A percentile compares a stretch with the other conserved stretches of the same genome.
Evolutionary conservation across 179 eudicot species (phyloP).

Genomic region (Drosera spatulata): DNA sequence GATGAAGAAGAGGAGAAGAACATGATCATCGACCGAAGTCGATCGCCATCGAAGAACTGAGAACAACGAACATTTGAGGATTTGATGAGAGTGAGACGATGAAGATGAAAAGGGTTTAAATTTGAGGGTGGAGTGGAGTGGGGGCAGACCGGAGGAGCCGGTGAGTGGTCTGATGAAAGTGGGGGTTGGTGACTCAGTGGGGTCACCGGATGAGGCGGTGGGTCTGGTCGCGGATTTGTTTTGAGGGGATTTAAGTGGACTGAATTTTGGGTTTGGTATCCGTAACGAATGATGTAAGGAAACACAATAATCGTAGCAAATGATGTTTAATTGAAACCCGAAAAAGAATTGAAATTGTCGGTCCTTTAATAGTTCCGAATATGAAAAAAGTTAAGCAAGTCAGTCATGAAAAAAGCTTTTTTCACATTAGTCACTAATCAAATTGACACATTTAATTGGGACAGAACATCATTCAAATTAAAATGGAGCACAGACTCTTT

Average conservation of each 20-base stretch:
- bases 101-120: conserved; percentile 11
- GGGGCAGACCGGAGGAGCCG: conserved; percentile 36
- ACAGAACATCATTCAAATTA: too few relatives aligned
- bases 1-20: not conserved
- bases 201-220: conserved; percentile 31
- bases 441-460: too few relatives aligned
- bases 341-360: too few relatives aligned
- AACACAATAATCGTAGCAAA: too few relatives aligned
- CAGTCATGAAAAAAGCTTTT: too few relatives aligned
- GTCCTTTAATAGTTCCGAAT: too few relatives aligned
- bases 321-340: too few relatives aligned
- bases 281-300: too few relatives aligned
- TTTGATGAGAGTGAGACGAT: not conserved
- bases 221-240: conserved; percentile 12
- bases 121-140: conserved; percentile 7
- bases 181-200: conserved; percentile 14
- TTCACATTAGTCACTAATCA: too few relatives aligned
- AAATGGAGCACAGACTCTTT: too few relatives aligned
- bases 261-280: conserved; percentile 7
- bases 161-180: conserved; percentile 10
- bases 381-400: too few relatives aligned
- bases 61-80: not conserved
- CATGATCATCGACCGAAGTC: not conserved
- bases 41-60: conserved; percentile 1
- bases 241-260: conserved; percentile 17